Base-by-base conservation (phyloP, 192 early-diverging fungal species). In the Coemansia sp. region DNA sequence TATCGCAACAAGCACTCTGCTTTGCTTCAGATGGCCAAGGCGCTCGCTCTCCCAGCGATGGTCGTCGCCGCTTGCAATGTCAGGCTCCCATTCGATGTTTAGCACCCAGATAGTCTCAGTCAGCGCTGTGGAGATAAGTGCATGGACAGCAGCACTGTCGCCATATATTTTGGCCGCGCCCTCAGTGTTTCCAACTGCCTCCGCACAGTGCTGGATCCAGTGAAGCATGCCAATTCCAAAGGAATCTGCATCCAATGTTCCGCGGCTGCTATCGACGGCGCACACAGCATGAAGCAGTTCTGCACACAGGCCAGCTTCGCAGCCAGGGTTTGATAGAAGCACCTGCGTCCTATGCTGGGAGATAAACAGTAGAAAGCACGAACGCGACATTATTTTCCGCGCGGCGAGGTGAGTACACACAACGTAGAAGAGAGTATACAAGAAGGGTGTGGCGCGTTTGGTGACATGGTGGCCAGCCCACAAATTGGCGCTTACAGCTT, bases 81-180 rank as follows among this genome's bases (percentile, higher is more conserved):
- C 77, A 3, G 68, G 68, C 58, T 74, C 77, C 77, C 77, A 80
- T 51, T 74, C 65, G 7, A 71, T 63, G 41, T 58, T 48, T 21
- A 80, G 58, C 4, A 62, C 30, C 77, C 77, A 80, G 28, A 74
- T 71, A 4, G 77, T 60, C 51, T 80, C 77, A 5, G 58, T 44
- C 32, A 80, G 62, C 2, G 72, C 77, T 26, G 53, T 50, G 10
- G 56, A 62, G 41, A 80, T 31, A 25, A 68, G 71, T 31, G 50
- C 19, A n/a, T 62, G 68, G 24, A 73, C 22, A 26, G 54, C 25
- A 16, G n/a, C 50, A 27, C 60, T 47, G 65, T 41, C 47, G 5
- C 58, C 62, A 16, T 52, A 38, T 19, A 26, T 51, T 3, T 24
- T 38, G 12, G 27, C 26, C 23, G 59, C 54, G 31, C 24, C 48